Conservation (phyloP, 2,329 filamentous ascomycete species). For the Pleurostoma richardsiae region DNA sequence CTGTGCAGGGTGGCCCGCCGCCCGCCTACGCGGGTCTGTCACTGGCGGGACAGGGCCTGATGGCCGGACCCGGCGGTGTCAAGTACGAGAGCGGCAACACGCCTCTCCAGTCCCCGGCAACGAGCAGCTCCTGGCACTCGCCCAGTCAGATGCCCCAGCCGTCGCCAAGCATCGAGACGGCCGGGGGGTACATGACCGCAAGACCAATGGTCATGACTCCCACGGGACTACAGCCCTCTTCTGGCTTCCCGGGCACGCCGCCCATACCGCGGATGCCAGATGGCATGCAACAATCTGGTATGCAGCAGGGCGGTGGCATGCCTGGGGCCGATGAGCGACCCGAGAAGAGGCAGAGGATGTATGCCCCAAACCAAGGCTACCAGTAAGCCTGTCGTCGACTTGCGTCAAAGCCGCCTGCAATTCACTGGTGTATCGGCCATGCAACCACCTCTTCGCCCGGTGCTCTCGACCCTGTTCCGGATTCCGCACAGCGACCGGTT, state of each 20-base stretch:
- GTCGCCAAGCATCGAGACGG: constrained; percentile 41
- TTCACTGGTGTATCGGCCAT: no score
- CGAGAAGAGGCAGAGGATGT: constrained; percentile 50
- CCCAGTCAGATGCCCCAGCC: constrained; percentile 46
- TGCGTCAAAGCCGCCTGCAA: no score
- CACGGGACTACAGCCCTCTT: constrained; percentile 22
- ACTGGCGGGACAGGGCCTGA: constrained; percentile 17
- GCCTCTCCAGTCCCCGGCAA: constrained; percentile 49
- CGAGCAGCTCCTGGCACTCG: constrained; percentile 43
- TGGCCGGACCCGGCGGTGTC: constrained; percentile 23
- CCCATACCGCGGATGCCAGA: constrained; percentile 26
- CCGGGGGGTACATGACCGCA: constrained; percentile 39
- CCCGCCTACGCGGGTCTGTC: constrained; percentile 20
- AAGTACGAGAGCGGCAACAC: constrained; percentile 46
- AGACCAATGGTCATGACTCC: constrained; percentile 30
- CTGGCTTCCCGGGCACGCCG: constrained; percentile 24
- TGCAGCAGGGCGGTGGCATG: no score
- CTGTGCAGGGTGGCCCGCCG: constrained; percentile 10
- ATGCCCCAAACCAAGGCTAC: constrained; percentile 20
- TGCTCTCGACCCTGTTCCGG: no score
- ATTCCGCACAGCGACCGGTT: no score
- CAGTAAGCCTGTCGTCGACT: no score
- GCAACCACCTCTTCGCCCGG: no score
- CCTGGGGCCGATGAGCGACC: constrained; percentile 30
- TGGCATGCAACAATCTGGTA: constrained; percentile 9